A percentile compares a stretch with the other conserved stretches of the same genome.
Conservation (phyloP, 495 filamentous ascomycete genomes). For the Venustampulla echinocandica region DNA sequence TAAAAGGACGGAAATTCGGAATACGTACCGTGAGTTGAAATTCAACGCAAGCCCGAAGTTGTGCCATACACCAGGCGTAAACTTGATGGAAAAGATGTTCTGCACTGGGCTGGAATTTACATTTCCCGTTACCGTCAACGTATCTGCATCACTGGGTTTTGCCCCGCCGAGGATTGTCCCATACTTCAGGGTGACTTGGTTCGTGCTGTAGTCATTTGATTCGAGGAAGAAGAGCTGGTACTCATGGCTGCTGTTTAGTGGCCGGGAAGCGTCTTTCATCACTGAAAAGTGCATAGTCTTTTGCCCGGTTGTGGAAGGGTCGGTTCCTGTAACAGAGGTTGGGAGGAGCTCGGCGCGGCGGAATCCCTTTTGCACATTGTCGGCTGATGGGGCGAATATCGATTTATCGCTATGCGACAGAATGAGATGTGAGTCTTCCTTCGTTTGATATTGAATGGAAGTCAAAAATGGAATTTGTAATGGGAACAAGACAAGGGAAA, state of each 20-base stretch:
- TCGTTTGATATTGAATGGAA: neutral
- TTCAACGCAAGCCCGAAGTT: slow-evolving; percentile 37
- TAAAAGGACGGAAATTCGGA: neutral
- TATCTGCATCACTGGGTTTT: slow-evolving; percentile 25
- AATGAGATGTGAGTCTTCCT: too few relatives aligned
- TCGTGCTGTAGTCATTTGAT: slow-evolving; percentile 36
- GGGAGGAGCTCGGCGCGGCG: slow-evolving; percentile 41
- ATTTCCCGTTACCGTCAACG: slow-evolving; percentile 30
- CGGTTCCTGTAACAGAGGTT: slow-evolving; percentile 33
- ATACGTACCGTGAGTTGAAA: slow-evolving; percentile 30
- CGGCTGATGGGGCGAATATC: slow-evolving; percentile 31
- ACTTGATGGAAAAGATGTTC: slow-evolving; percentile 32
- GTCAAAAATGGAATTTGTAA: neutral
- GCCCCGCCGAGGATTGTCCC: slow-evolving; percentile 31
- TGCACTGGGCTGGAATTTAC: slow-evolving; percentile 26
- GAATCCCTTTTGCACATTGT: slow-evolving; percentile 34
- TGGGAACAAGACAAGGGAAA: too few relatives aligned
- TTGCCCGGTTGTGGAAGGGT: slow-evolving; percentile 31
- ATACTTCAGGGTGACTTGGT: slow-evolving; percentile 39
- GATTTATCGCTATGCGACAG: slow-evolving; percentile 33
- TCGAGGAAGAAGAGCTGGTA: slow-evolving; percentile 42
- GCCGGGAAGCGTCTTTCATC: slow-evolving; percentile 28
- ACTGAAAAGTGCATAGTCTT: slow-evolving; percentile 41
- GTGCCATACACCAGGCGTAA: slow-evolving; percentile 28
- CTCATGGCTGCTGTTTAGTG: slow-evolving; percentile 37